Base-by-base conservation (phyloP, 31 red algal genomes). In the Porphyra umbilicalis region DNA sequence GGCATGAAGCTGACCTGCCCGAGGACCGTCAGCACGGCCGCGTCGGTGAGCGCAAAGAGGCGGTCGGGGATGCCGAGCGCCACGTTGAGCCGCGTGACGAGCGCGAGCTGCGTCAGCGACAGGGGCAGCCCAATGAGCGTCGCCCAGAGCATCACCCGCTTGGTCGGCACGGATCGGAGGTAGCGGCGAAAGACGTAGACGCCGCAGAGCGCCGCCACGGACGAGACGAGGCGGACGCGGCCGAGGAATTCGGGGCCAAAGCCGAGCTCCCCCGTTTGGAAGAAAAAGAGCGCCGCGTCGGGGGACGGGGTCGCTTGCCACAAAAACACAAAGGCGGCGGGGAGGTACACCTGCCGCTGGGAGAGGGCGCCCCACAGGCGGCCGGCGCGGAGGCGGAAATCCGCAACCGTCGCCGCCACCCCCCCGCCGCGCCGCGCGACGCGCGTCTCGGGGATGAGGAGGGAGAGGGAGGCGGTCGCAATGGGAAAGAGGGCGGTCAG, bases 1-100 rank as follows among this genome's bases (percentile, higher is more conserved):
- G 96, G 96, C 93, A 98, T 95, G 78, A 98, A 98, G 29, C 89
- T 86, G 33, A 99, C 91, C 82, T 99, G 97, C 2, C 93, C 97
- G 40, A 99, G 83, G 16, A 87, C 91, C 1, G 93, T 90, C 29
- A 99, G 82, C 9, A 96, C 93, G 9, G 92, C 97, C 20, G 93
- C 83, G 79, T 99, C 97, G 32, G 85, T 83, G 16, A 99, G 88
- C 75, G 88, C 97, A 76, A 99, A 99, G 38, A 88, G 16, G 75
- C 88, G 32, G 39, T 99, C 93, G n/a, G 93, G 88, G 33, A 99
- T 99, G 39, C 97, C 97, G 35, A 91, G 84, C 32, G 36, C 80
- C 6, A 82, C 57, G 80, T 99, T 99, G 29, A 80, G 71, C 30
- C 87, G 87, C 1, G 94, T 99, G 30, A 99, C 90, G 16, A 99